Percentiles rank a stretch among this genome's conserved stretches.
These are phyloP conservation scores for Telopea speciosissima DNA, from an alignment of 177 flowering plant species.

Conservation along the genomic window DNA sequence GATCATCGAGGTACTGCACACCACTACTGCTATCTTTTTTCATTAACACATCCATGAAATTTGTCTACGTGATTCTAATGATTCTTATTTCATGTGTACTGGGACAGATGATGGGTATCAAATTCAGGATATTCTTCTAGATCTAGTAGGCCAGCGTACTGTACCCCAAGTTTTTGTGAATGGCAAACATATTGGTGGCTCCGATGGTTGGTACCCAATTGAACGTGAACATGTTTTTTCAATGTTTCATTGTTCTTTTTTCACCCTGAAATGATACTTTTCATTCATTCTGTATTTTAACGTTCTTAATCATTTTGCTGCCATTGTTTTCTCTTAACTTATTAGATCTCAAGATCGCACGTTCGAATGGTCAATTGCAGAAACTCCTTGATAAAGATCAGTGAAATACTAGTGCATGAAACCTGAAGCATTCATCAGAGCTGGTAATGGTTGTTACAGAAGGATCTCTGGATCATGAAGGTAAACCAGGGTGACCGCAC, in stretches of 20 bases:
- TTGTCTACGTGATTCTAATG: background rate
- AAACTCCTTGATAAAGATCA: constrained; percentile 43
- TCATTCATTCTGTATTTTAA: background rate
- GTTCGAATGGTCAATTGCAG: constrained; percentile 51
- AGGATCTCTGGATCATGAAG: background rate
- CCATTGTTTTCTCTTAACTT: constrained; percentile 4
- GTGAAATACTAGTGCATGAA: constrained; percentile 2
- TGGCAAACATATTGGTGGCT: constrained; percentile 92
- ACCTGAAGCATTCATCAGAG: background rate
- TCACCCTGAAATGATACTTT: background rate
- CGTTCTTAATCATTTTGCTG: background rate
- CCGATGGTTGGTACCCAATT: constrained; percentile 53
- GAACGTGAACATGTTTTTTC: background rate
- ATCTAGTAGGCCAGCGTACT: constrained; percentile 65
- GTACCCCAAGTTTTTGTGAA: constrained; percentile 93
- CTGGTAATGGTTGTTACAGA: background rate
- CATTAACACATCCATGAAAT: background rate
- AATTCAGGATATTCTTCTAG: constrained; percentile 78
- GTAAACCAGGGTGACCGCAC: background rate
- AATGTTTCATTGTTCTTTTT: background rate
- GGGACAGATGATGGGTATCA: constrained; percentile 70
- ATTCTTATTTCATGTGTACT: background rate
- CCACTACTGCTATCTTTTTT: background rate
- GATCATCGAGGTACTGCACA: constrained; percentile 53
- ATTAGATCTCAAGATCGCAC: constrained; percentile 58